Evolutionary conservation across 1,284 basidiomycete genomes (phyloP), one percentile per base, ranked within the genome.

Genomic region (Amylostereum areolatum): DNA sequence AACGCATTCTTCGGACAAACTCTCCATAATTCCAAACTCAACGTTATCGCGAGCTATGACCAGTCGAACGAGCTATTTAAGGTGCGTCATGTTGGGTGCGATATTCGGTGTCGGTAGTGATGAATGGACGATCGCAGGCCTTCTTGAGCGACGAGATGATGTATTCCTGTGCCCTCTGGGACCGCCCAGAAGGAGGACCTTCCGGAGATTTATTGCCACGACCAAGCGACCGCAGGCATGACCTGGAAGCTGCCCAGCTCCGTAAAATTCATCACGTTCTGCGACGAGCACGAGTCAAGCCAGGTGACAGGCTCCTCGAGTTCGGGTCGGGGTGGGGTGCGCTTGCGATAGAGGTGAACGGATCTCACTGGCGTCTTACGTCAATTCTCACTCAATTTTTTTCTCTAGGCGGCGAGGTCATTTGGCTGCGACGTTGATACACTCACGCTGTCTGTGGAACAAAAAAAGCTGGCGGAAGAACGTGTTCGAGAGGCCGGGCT

Each of bases 291-390:
- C 82, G 81, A 46, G 84, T 94, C 40, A 76, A 80, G 57, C 81
- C 80, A 33, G 90, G 89, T 0, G 76, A 92, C 63, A 79, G 89
- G 33, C 78, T 95, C 32, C 74, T 96, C 42, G 92, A 96, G 68
- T 92, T 95, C 58, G 92, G 92, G n/a, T 86, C 85, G 46, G 92
- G 92, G 6, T 95, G 92, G 92, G 92, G 92, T 10, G 88, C 83
- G 41, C 76, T 96, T 46, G 89, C 91, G 7, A 95, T 96, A 54
- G 88, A 90, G 77, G 89, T 88, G 33, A 65, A 51, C n/a, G 5
- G 10, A n/a, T 25, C 35, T 46, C 33, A 6, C n/a, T 10, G n/a
- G 29, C 43, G 5, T 41, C 36, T 34, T 28, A 30, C 37, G 24
- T 42, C 28, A 47, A 18, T 11, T 7, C 9, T 37, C 30, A 46